Evolutionary conservation across 768 basidiomycete species (phyloP).

Genomic region (Tricholoma terreum): DNA sequence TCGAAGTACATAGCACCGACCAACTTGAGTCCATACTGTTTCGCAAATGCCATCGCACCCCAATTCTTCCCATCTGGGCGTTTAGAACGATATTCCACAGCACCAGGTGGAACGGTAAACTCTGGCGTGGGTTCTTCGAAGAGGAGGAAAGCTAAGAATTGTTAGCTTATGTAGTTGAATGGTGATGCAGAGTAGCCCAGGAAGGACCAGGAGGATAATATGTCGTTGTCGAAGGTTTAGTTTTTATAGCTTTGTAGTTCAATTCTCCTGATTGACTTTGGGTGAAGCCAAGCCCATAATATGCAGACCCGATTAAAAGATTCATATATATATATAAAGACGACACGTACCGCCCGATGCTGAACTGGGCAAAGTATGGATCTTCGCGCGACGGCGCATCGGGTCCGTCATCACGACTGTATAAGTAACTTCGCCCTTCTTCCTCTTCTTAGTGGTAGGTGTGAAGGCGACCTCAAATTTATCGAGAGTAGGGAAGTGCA

Average conservation of each 20-base stretch:
- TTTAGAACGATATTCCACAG: constrained; percentile 43
- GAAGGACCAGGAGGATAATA: too few species aligned
- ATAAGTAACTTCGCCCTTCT: background rate
- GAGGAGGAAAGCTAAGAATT: constrained; percentile 59
- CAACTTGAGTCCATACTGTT: constrained; percentile 47
- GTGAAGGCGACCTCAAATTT: background rate
- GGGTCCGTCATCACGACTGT: background rate
- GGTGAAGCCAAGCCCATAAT: too few species aligned
- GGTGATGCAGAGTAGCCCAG: too few species aligned
- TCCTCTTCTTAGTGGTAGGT: background rate
- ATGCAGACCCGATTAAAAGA: too few species aligned
- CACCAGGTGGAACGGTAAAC: constrained; percentile 41
- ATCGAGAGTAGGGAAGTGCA: background rate
- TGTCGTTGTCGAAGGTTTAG: too few species aligned
- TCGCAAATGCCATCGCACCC: constrained; percentile 53
- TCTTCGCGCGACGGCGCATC: background rate
- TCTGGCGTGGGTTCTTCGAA: constrained; percentile 53
- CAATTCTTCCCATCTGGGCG: constrained; percentile 48
- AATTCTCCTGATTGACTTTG: too few species aligned
- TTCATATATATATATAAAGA: too few species aligned
- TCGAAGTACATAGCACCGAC: constrained; percentile 60
- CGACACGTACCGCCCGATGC: background rate
- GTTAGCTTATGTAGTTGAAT: too few species aligned
- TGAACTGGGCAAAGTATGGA: background rate
- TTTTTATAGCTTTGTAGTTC: too few species aligned